Conservation (phyloP, 148 eudicot genomes). For the Cornus florida region DNA sequence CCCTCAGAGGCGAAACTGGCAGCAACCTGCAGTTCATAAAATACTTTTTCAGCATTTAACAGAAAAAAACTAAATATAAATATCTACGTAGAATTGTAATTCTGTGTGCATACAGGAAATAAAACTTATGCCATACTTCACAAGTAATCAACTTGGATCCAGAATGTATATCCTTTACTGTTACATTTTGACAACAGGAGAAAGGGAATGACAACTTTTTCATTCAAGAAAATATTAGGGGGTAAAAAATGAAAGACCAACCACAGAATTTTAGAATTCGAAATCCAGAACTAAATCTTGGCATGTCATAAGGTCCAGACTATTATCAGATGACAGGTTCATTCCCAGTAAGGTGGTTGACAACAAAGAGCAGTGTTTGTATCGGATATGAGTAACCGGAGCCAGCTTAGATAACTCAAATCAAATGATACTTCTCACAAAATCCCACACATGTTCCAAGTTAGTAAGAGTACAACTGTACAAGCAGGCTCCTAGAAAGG, state of each 20-base stretch:
- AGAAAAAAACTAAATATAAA: too few species aligned
- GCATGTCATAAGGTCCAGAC: neutral
- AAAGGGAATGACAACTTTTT: neutral
- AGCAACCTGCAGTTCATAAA: constrained; percentile 58
- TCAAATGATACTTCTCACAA: neutral
- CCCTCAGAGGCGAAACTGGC: constrained; percentile 90
- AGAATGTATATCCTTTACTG: neutral
- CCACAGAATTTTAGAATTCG: neutral
- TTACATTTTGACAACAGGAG: neutral
- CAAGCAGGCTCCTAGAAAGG: neutral
- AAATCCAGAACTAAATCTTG: neutral
- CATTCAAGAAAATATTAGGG: neutral
- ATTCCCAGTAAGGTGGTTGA: neutral
- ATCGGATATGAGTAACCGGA: neutral
- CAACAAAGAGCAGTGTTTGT: neutral
- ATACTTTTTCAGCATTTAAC: neutral
- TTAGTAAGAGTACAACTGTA: neutral
- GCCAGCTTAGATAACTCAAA: neutral
- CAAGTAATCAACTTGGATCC: neutral
- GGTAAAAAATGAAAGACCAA: neutral
- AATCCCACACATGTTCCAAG: neutral
- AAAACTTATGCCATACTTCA: neutral
- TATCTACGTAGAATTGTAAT: too few species aligned
- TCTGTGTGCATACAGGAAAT: neutral
- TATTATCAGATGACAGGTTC: neutral